Evolutionary conservation across 352 stramenopile species (phyloP).

Genomic region (Pythium utonaiense): DNA sequence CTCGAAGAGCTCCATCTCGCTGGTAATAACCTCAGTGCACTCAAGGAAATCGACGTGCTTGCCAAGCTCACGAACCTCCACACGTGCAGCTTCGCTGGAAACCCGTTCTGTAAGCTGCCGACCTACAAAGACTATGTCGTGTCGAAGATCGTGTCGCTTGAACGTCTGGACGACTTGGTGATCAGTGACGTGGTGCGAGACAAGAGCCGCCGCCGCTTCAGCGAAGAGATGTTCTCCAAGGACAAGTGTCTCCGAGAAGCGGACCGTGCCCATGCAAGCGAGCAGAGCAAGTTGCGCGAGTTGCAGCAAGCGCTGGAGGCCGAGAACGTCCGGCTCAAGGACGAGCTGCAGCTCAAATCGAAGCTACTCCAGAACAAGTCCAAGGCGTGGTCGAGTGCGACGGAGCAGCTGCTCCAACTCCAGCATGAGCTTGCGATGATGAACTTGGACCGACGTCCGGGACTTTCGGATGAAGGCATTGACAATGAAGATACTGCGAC

Average conservation of each 20-base stretch:
- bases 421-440: slow-evolving; percentile 84
- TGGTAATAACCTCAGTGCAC: slow-evolving; percentile 66
- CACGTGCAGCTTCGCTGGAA: slow-evolving; percentile 51
- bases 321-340: slow-evolving; percentile 69
- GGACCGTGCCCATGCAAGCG: slow-evolving; percentile 36
- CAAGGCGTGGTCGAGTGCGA: slow-evolving; percentile 75
- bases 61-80: slow-evolving; percentile 58
- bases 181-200: slow-evolving; percentile 49
- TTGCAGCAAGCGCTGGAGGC: slow-evolving; percentile 57
- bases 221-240: slow-evolving; percentile 51
- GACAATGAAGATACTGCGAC: background rate
- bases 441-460: slow-evolving; percentile 45
- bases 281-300: slow-evolving; percentile 57
- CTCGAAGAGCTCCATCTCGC: slow-evolving; percentile 65
- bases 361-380: slow-evolving; percentile 84
- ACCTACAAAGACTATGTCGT: slow-evolving; percentile 77
- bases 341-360: slow-evolving; percentile 76
- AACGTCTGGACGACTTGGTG: slow-evolving; percentile 48
- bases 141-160: slow-evolving; percentile 56
- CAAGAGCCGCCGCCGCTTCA: slow-evolving; percentile 62
- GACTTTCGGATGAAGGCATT: background rate
- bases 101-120: slow-evolving; percentile 71
- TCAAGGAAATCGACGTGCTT: slow-evolving; percentile 70
- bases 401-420: slow-evolving; percentile 67
- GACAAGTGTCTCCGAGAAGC: slow-evolving; percentile 45